Evolutionary conservation across 129 eudicot species (phyloP).

Genomic region (Arctium lappa): DNA sequence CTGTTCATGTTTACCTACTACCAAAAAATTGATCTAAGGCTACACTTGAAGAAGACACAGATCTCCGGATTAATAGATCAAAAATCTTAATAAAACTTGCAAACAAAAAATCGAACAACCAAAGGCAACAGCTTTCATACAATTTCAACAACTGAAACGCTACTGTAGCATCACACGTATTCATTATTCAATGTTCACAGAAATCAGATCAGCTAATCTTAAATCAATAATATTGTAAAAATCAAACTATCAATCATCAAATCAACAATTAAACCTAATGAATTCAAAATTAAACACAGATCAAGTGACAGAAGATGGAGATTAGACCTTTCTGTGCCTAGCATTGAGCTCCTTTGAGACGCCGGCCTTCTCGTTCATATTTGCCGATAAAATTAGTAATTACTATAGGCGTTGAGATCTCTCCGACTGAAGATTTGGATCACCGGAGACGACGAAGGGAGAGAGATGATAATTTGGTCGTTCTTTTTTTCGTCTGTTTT

Average conservation of each 20-base stretch:
- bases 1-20: slow-evolving; percentile 1
- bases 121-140: neutral
- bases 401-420: slow-evolving; percentile 15
- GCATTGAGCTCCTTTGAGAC: slow-evolving; percentile 82
- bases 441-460: slow-evolving; percentile 17
- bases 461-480: slow-evolving; percentile 1
- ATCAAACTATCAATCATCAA: neutral
- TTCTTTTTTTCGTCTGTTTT: neutral
- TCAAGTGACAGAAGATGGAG: neutral
- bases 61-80: slow-evolving; percentile 3
- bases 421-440: slow-evolving; percentile 11
- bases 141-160: neutral
- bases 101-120: neutral
- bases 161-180: neutral
- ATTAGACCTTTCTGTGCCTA: slow-evolving; percentile 62
- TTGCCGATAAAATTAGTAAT: slow-evolving; percentile 6
- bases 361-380: slow-evolving; percentile 75
- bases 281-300: neutral
- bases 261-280: slow-evolving; percentile 1
- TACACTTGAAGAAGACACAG: neutral
- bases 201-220: slow-evolving; percentile 10
- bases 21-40: neutral
- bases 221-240: neutral
- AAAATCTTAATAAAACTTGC: neutral
- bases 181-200: slow-evolving; percentile 1